Percentiles rank a stretch among this genome's conserved stretches.
These are phyloP conservation scores for Monilinia aucupariae DNA, from an alignment of 2,329 filamentous ascomycete genomes.

Conservation along the genomic window DNA sequence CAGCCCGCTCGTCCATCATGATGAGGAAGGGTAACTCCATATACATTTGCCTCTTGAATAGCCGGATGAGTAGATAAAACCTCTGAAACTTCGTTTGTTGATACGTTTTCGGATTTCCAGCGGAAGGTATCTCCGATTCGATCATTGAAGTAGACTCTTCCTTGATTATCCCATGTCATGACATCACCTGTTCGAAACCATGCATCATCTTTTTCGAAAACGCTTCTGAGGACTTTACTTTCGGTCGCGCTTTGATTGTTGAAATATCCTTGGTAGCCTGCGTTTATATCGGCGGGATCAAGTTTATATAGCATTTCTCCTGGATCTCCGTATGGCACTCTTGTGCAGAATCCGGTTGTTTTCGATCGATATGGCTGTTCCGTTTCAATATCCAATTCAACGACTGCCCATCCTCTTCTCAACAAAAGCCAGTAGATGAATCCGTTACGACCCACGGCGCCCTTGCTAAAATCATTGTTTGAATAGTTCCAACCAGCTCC, in stretches of 20 bases:
- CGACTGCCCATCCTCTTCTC: conserved; percentile 48
- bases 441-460: conserved; percentile 72
- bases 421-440: conserved; percentile 52
- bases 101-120: conserved; percentile 81
- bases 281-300: conserved; percentile 55
- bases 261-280: conserved; percentile 76
- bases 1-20: conserved; percentile 84
- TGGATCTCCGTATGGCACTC: conserved; percentile 52
- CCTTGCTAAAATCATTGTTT: conserved; percentile 66
- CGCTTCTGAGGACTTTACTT: conserved; percentile 67
- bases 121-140: conserved; percentile 73
- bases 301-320: conserved; percentile 74
- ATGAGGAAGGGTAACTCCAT: conserved; percentile 71
- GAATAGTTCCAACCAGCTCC: conserved; percentile 67
- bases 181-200: conserved; percentile 86
- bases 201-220: conserved; percentile 69
- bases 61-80: conserved; percentile 60
- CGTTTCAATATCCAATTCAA: conserved; percentile 65
- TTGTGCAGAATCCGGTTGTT: conserved; percentile 62
- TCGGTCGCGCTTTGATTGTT: conserved; percentile 65
- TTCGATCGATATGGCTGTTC: conserved; percentile 64
- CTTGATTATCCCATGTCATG: conserved; percentile 63
- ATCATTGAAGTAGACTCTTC: conserved; percentile 74
- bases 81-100: conserved; percentile 75
- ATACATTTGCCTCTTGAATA: conserved; percentile 77